phyloP scores from a whole-genome alignment of 371 early-diverging fungal genomes.

The Syncephalis plumigaleata region DNA sequence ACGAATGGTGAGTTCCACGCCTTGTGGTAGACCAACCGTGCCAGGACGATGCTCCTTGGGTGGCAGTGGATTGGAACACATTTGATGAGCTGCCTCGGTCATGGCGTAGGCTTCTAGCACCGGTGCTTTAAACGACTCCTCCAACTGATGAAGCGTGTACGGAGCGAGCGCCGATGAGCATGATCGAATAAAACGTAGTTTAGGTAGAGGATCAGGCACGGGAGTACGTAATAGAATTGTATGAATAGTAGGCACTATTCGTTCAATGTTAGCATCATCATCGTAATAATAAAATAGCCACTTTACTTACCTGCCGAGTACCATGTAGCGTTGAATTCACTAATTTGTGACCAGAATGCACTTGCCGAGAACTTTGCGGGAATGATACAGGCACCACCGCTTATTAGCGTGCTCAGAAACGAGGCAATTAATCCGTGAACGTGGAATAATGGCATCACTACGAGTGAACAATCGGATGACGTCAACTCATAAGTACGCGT shows the following conservation, averaged over 20 bases:
- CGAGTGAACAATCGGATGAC: constrained; percentile 36
- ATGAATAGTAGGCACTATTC: constrained; percentile 70
- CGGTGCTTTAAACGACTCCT: constrained; percentile 50
- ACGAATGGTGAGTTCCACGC: constrained; percentile 57
- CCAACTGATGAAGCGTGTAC: constrained; percentile 45
- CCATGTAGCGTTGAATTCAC: constrained; percentile 42
- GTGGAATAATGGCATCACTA: constrained; percentile 89
- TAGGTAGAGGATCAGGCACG: constrained; percentile 10
- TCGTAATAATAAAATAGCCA: neutral
- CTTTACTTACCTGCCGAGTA: constrained; percentile 36
- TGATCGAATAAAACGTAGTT: constrained; percentile 66
- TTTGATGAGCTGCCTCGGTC: constrained; percentile 85
- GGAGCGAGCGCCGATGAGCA: constrained; percentile 73
- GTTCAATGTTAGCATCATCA: constrained; percentile 2
- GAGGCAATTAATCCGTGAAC: constrained; percentile 78
- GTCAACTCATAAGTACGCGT: constrained; percentile 41
- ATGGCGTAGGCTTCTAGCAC: constrained; percentile 83
- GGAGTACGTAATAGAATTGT: constrained; percentile 53
- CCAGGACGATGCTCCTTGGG: constrained; percentile 57
- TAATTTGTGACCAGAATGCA: constrained; percentile 63
- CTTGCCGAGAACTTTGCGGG: constrained; percentile 64
- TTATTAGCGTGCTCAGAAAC: constrained; percentile 46
- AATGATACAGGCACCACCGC: constrained; percentile 63
- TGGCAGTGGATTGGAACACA: constrained; percentile 74
- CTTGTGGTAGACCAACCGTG: constrained; percentile 65